Base-by-base conservation (phyloP, 768 basidiomycete species). In the Lactifluus echinatus region DNA sequence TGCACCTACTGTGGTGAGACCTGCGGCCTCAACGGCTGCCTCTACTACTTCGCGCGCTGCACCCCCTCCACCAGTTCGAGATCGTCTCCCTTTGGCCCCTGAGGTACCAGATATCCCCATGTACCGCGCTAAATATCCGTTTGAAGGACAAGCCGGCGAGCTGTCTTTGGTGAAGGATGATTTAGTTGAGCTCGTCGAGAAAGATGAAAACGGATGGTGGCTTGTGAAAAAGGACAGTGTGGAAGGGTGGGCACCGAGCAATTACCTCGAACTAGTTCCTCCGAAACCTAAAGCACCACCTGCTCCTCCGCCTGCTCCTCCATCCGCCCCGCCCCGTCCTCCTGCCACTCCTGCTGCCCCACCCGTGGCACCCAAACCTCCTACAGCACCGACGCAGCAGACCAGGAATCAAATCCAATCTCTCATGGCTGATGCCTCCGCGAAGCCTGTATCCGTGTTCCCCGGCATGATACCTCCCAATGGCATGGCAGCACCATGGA, bases 141-240 rank as follows among this genome's bases (percentile, higher is more conserved):
- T 99, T 67, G 78, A 84, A 36, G 94, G 93, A 2, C 89, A 97
- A 70, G 85, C 86, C 33, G 94, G 94, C 12, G 96, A 99, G 71
- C 85, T 97, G 78, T 75, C 83, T 6, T 71, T 99, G 50, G 80
- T 78, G 63, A 97, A 97, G 70, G 96, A 93, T 65, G 96, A 97
- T 59, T 56, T 89, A 2, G 89, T 98, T 1, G 94, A 97, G 72
- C 75, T 98, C 19, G 76, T 93, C 31, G 86, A 95, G 74, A 93
- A 96, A 69, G 85, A 87, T 67, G 83, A 93, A 58, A 95, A 95
- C 64, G 96, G 95, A 2, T 99, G 96, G 96, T 98, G 96, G 95
- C 77, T 96, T 31, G 87, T 97, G 55, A 89, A 86, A 77, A 92
- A 87, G 71, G 79, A 77, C 51, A 80, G 79, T 2, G 72, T 74